phyloP scores from a whole-genome alignment of 495 filamentous ascomycete genomes.

The Chaetomium cochliodes region DNA sequence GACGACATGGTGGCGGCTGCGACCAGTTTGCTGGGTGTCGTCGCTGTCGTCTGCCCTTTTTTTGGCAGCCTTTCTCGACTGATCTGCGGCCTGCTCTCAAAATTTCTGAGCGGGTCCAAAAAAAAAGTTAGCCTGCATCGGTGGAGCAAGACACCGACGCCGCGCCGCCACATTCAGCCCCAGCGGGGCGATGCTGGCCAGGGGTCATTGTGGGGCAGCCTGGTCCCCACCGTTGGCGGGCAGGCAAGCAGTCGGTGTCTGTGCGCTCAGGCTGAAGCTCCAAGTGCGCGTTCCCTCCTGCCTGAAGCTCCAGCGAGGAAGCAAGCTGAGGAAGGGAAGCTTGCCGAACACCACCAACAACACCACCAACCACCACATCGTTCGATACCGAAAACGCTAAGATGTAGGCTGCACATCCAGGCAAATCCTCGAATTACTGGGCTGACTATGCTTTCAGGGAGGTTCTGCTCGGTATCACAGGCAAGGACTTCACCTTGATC shows the following conservation, averaged over 20 bases:
- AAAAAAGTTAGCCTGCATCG: conserved; percentile 31
- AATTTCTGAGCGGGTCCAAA: conserved; percentile 29
- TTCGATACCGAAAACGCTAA: conserved; percentile 14
- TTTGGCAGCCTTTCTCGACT: conserved; percentile 19
- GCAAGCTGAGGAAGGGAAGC: conserved; percentile 28
- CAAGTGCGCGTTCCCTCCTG: conserved; percentile 21
- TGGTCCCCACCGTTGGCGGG: conserved; percentile 7
- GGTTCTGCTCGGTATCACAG: conserved; percentile 95
- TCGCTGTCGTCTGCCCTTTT: conserved; percentile 18
- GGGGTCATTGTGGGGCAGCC: conserved; percentile 3
- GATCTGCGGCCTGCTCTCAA: conserved; percentile 18
- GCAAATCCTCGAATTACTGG: too few relatives aligned
- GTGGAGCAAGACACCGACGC: conserved; percentile 31
- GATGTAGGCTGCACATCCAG: conserved; percentile 20
- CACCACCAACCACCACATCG: conserved; percentile 1
- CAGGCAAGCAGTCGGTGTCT: conserved; percentile 4
- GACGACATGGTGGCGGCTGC: conserved; percentile 63
- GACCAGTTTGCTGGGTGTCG: conserved; percentile 17
- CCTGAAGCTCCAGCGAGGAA: conserved; percentile 12
- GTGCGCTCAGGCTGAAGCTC: conserved; percentile 21
- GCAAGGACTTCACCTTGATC: conserved; percentile 97
- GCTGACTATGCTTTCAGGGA: conserved; percentile 60
- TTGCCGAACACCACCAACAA: conserved; percentile 7
- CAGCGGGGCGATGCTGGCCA: neutral
- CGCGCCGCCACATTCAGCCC: conserved; percentile 21